Evolutionary conservation across 306 rosid genomes (phyloP), one percentile per base, ranked within the genome.

Genomic region (Vigna hirtella): DNA sequence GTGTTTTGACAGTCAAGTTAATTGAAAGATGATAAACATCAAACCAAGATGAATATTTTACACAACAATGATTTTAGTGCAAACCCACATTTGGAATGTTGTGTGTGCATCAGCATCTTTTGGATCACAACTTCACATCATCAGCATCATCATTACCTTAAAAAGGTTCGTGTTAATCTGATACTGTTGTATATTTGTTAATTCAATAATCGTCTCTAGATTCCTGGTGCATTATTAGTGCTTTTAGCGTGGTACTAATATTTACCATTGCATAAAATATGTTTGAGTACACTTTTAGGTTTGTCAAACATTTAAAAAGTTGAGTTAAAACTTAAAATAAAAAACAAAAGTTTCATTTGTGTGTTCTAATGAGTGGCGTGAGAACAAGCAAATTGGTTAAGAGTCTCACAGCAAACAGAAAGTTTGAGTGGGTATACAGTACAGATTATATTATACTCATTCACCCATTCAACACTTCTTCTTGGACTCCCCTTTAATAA

Each of bases 1-100:
- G 34, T 78, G 47, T 3, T 78, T 64, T 66, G 76, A 70, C 9
- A 1, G 2, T 40, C 49, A 82, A 32, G 12, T 22, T 30, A 6
- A 40, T 9, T 56, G 64, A 48, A 63, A 65, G 76, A 72, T 68
- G 83, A 83, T 77, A 77, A 83, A 77, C 72, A 83, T 38, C 42
- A 65, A 66, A 40, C 42, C 16, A 16, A 70, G 30, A 47, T 15
- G 12, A 11, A 43, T 52, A 40, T 51, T 76, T 15, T 24, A 61
- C 5, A 75, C 40, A 63, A 36, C 45, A 32, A 71, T 66, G 7
- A 34, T 70, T 28, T 3, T 28, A 22, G 22, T 69, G 73, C 59
- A 30, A 76, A 42, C 70, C 74, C 42, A 58, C 11, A 20, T 11
- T 58, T 10, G 22, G 49, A 17, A 9, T 53, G 17, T 16, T 24